phyloP scores from a whole-genome alignment of 495 filamentous ascomycete genomes.

The Penicillium salamii region DNA sequence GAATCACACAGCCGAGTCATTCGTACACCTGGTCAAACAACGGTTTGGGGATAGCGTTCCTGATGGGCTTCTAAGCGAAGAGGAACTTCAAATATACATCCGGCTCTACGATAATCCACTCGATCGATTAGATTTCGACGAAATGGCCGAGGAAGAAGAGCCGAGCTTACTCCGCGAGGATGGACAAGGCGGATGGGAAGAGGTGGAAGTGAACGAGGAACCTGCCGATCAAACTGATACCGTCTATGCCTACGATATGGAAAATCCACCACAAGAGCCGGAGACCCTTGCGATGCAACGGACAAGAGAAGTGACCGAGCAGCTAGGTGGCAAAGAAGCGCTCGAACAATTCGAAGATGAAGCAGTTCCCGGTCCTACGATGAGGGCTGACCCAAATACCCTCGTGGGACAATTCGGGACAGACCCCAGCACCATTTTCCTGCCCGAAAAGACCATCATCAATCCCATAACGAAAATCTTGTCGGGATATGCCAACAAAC shows the following conservation, averaged over 20 bases:
- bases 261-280: conserved; percentile 21
- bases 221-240: conserved; percentile 21
- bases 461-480: conserved; percentile 66
- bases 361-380: conserved; percentile 43
- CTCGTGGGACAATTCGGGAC: conserved; percentile 61
- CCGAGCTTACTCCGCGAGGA: conserved; percentile 53
- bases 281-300: conserved; percentile 37
- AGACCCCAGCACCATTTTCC: conserved; percentile 63
- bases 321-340: conserved; percentile 47
- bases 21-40: conserved; percentile 67
- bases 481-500: conserved; percentile 62
- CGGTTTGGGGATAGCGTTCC: conserved; percentile 78
- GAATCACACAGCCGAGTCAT: conserved; percentile 51
- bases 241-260: conserved; percentile 43
- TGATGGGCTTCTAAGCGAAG: conserved; percentile 61
- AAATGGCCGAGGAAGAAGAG: conserved; percentile 32
- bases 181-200: conserved; percentile 57
- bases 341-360: conserved; percentile 47
- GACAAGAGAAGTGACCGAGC: conserved; percentile 44
- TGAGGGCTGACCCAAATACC: conserved; percentile 63
- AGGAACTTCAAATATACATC: conserved; percentile 74
- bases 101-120: conserved; percentile 73
- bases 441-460: conserved; percentile 64
- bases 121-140: conserved; percentile 35
- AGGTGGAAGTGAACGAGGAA: conserved; percentile 49